Evolutionary conservation across 345 rosid species (phyloP), one percentile per base, ranked within the genome.

Genomic region (Syzygium jambos): DNA sequence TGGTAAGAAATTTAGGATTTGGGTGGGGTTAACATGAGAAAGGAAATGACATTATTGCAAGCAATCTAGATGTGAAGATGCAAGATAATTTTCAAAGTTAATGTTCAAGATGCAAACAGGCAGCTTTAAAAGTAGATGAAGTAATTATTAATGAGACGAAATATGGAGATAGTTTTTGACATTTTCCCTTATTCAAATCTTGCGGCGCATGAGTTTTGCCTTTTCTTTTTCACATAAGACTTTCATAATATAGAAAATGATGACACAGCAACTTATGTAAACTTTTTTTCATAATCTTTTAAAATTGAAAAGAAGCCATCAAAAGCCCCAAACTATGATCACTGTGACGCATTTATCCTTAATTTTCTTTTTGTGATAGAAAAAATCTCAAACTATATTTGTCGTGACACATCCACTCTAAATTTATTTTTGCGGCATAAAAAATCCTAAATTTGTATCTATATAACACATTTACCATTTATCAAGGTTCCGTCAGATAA

Each of bases 181-280:
- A 63, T 63, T 34, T 63, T 29, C 41, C 41, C 22, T 63, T 0
- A 29, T 29, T 63, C 19, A 14, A 63, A 63, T 29, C 21, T 1
- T 63, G 77, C 2, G 0, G 38, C 3, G 10, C 0, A 0, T 0
- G 19, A 9, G 14, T 29, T 63, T 29, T 29, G 15, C 1, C 41
- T 63, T 63, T 63, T n/a, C 38, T 29, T 4, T 17, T 29, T 63
- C 73, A 12, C 1, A 2, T 61, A n/a, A 61, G n/a, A 61, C 4
- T n/a, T 61, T 5, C 0, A 5, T 57, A 25, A 57, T 25, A 25
- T 25, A 57, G 27, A 57, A 57, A 4, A 57, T 57, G n/a, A 0
- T 3, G 2, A 23, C 63, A 57, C 29, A 0, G 9, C 4, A 57
- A 57, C 10, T 23, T 57, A 23, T 57, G 12, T 25, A 10, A 9